A percentile compares a stretch with the other conserved stretches of the same genome.
Evolutionary conservation across 768 basidiomycete species (phyloP).

Genomic region (Tylopilus balloui): DNA sequence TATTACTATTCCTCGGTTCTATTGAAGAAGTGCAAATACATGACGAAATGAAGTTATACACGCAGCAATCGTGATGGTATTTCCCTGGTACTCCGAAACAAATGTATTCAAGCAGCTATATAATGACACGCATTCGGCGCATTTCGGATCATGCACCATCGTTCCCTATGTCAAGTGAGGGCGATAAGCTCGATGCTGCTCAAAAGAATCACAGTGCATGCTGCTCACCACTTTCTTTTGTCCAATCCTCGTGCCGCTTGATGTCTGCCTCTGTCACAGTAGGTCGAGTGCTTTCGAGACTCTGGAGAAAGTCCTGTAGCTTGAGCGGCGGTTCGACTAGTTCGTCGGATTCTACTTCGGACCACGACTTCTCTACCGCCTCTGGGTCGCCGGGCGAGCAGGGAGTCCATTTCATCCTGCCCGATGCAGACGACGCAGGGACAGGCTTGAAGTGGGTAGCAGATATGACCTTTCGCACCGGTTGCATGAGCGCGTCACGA

Average conservation of each 20-base stretch:
- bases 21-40: slow-evolving; percentile 1
- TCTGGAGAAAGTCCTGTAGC: slow-evolving; percentile 76
- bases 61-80: not conserved
- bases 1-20: slow-evolving; percentile 12
- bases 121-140: not conserved
- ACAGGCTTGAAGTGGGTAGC: slow-evolving; percentile 91
- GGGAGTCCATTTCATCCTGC: slow-evolving; percentile 74
- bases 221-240: slow-evolving; percentile 69
- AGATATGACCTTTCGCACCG: slow-evolving; percentile 90
- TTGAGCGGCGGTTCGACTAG: slow-evolving; percentile 83
- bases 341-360: slow-evolving; percentile 82
- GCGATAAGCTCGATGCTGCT: not conserved
- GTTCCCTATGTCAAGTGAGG: slow-evolving; percentile 21
- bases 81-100: slow-evolving; percentile 12
- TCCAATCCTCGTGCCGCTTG: slow-evolving; percentile 78
- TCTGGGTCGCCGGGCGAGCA: slow-evolving; percentile 91
- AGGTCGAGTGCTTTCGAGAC: slow-evolving; percentile 72
- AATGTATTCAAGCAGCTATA: slow-evolving; percentile 2
- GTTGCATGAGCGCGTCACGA: slow-evolving; percentile 97
- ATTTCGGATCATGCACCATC: slow-evolving; percentile 28
- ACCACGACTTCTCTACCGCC: slow-evolving; percentile 86
- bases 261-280: slow-evolving; percentile 91
- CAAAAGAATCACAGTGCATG: not conserved
- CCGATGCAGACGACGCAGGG: slow-evolving; percentile 16
- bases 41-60: not conserved